Conservation (phyloP, 2,329 filamentous ascomycete species). For the Zasmidium angulare region DNA sequence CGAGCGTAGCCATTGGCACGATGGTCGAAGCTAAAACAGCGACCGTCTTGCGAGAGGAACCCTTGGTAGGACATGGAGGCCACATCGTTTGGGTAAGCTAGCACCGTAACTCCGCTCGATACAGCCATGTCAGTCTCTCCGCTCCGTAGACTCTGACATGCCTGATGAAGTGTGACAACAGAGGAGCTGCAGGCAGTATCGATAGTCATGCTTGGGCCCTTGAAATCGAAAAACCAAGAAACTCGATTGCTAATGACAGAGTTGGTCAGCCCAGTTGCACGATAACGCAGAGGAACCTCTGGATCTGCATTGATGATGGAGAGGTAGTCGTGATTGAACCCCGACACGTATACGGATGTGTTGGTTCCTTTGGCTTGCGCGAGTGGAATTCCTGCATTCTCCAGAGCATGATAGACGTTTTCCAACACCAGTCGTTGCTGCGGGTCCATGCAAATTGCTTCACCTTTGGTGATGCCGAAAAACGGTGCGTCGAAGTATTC, state of each 20-base stretch:
- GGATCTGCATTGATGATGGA: slow-evolving; percentile 13
- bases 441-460: slow-evolving; percentile 23
- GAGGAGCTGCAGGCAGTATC: slow-evolving; percentile 49
- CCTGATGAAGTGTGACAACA: slow-evolving; percentile 35
- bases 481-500: slow-evolving; percentile 18
- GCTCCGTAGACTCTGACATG: slow-evolving; percentile 27
- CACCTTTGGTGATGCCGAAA: slow-evolving; percentile 20
- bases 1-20: slow-evolving; percentile 52
- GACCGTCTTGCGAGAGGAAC: neutral
- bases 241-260: slow-evolving; percentile 17
- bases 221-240: slow-evolving; percentile 18
- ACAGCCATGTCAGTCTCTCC: slow-evolving; percentile 21
- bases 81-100: too few relatives aligned
- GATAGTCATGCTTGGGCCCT: slow-evolving; percentile 22
- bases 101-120: too few relatives aligned
- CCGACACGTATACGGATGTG: slow-evolving; percentile 16
- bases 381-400: slow-evolving; percentile 12
- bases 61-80: too few relatives aligned
- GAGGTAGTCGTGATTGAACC: slow-evolving; percentile 17
- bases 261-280: slow-evolving; percentile 13
- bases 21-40: slow-evolving; percentile 10
- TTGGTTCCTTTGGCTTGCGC: slow-evolving; percentile 4
- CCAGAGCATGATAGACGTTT: neutral
- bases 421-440: slow-evolving; percentile 7
- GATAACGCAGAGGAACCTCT: slow-evolving; percentile 18